Evolutionary conservation across 257 asterid genomes (phyloP).

Genomic region (Anisodus tanguticus): DNA sequence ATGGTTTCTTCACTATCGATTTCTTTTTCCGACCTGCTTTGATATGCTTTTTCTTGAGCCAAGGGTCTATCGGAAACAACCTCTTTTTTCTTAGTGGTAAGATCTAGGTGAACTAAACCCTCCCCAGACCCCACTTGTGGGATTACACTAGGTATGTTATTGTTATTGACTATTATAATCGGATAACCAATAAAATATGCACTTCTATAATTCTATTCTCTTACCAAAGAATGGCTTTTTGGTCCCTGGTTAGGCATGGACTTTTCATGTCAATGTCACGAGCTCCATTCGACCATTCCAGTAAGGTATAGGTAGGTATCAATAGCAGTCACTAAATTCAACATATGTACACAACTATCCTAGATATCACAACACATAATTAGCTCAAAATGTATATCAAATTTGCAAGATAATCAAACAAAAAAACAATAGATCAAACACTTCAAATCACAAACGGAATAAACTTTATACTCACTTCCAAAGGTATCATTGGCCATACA

Average conservation of each 20-base stretch:
- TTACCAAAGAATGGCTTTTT: too few species aligned
- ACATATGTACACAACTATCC: not conserved
- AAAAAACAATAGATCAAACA: not conserved
- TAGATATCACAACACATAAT: not conserved
- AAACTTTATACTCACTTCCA: constrained; percentile 61
- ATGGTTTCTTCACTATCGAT: too few species aligned
- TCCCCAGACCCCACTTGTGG: too few species aligned
- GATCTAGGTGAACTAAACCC: too few species aligned
- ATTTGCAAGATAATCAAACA: not conserved
- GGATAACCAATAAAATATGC: not conserved
- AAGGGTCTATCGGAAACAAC: too few species aligned
- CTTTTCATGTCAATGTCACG: not conserved
- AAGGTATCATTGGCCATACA: constrained; percentile 97
- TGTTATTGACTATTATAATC: too few species aligned
- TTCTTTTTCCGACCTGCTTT: too few species aligned
- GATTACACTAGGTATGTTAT: too few species aligned
- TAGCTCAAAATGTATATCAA: too few species aligned
- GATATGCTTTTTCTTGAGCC: too few species aligned
- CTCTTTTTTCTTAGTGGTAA: too few species aligned
- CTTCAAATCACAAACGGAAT: not conserved
- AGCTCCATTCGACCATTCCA: not conserved
- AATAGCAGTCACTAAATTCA: not conserved
- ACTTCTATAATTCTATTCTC: not conserved
- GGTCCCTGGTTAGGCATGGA: too few species aligned
- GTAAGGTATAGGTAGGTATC: not conserved